Percentiles rank a stretch among this genome's conserved stretches.
Conservation (phyloP, 2,329 filamentous ascomycete genomes). For the Verruconis gallopava region DNA sequence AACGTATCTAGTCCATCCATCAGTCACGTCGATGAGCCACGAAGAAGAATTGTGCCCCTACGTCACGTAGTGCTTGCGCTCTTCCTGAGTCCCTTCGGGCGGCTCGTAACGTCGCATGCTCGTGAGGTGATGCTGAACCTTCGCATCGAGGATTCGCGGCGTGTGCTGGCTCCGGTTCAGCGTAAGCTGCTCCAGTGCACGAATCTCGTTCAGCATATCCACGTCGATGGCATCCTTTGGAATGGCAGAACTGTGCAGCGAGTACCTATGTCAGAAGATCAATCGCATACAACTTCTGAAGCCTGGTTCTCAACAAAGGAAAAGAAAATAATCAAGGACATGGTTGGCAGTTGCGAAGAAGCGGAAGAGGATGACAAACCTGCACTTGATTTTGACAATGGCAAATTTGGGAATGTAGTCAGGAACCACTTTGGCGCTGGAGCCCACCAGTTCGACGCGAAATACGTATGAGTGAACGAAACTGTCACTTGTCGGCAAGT, state of each 20-base stretch:
- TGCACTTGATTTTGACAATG: constrained; percentile 2
- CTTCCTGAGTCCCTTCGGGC: not conserved
- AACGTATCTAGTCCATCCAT: no score
- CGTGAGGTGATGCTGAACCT: not conserved
- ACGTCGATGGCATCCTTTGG: not conserved
- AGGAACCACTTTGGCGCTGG: not conserved
- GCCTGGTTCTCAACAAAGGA: not conserved
- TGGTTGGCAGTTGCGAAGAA: no score
- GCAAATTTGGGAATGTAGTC: constrained; percentile 1
- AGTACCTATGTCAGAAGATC: not conserved
- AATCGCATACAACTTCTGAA: constrained; percentile 1
- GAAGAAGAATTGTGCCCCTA: no score
- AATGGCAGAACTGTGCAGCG: not conserved
- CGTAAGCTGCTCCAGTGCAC: constrained; percentile 2
- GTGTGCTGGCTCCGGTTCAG: constrained; percentile 1
- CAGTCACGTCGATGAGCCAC: no score
- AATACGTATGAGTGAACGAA: not conserved
- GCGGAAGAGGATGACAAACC: not conserved
- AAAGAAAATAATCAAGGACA: no score
- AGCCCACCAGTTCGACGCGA: not conserved
- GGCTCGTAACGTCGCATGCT: not conserved
- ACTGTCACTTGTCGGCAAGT: not conserved
- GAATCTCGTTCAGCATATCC: not conserved
- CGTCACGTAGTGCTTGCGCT: not conserved
- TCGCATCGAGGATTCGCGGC: constrained; percentile 3